Percentiles rank a stretch among this genome's conserved stretches.
Evolutionary conservation across 768 basidiomycete genomes (phyloP).

Genomic region (Gautieria morchelliformis): DNA sequence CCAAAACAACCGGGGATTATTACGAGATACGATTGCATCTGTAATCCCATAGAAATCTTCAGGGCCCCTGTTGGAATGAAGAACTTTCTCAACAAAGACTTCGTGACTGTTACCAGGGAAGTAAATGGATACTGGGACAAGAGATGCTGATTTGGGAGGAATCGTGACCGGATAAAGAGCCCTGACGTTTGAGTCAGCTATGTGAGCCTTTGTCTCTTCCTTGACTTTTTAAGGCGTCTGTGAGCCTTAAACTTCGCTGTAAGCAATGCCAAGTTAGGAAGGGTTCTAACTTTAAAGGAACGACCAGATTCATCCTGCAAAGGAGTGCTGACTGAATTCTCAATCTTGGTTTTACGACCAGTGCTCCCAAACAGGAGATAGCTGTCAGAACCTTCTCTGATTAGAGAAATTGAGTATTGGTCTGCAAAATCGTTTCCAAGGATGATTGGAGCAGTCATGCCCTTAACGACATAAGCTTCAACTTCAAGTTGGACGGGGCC

Average conservation of each 20-base stretch:
- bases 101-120: no score
- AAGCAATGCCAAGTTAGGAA: no score
- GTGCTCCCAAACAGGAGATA: conserved; percentile 12
- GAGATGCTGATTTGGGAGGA: no score
- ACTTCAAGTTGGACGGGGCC: not conserved
- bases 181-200: no score
- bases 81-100: no score
- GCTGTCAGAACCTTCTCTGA: conserved; percentile 9
- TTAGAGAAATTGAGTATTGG: conserved; percentile 22
- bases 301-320: not conserved
- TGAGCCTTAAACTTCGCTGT: no score
- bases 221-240: no score
- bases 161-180: no score
- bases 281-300: not conserved
- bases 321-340: not conserved
- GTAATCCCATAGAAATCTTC: conserved; percentile 2
- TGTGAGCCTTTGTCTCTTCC: no score
- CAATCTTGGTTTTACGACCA: not conserved
- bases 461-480: conserved; percentile 5
- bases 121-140: no score
- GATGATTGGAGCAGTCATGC: conserved; percentile 16
- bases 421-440: conserved; percentile 21
- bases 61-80: not conserved
- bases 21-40: not conserved
- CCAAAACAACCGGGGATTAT: not conserved